Conservation (phyloP, 2,329 filamentous ascomycete species). For the Calonectria naviculata region DNA sequence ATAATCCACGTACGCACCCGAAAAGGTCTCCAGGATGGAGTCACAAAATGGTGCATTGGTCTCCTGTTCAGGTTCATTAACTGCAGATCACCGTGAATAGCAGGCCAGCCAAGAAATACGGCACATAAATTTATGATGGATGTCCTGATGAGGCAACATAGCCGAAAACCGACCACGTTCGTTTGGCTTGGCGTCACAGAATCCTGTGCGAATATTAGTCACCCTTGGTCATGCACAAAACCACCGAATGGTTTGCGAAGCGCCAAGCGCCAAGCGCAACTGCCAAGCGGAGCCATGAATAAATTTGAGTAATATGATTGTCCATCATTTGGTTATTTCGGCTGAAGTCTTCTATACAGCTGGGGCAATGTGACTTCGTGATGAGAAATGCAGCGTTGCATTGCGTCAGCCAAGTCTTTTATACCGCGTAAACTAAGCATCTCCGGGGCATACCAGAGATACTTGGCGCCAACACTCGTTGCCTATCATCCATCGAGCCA, state of each 20-base stretch:
- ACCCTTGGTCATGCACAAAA: background rate
- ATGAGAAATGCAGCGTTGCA: background rate
- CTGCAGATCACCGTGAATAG: too few species aligned
- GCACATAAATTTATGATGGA: too few species aligned
- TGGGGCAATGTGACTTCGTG: background rate
- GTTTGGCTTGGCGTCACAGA: background rate
- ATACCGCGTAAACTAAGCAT: background rate
- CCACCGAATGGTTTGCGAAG: background rate
- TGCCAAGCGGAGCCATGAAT: background rate
- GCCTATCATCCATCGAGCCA: background rate
- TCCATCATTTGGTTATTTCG: background rate
- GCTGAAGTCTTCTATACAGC: background rate
- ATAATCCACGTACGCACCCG: too few species aligned
- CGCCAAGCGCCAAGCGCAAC: background rate
- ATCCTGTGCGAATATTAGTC: background rate
- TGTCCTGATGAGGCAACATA: background rate
- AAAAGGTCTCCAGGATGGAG: too few species aligned
- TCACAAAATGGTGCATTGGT: too few species aligned
- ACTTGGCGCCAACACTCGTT: background rate
- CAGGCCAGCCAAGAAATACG: too few species aligned
- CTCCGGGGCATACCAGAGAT: background rate
- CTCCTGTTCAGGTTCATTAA: too few species aligned
- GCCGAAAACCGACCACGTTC: background rate
- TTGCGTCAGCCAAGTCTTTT: background rate
- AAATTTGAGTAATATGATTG: background rate